Percentiles rank a stretch among this genome's conserved stretches.
phyloP scores from a whole-genome alignment of 2,329 filamentous ascomycete species.

The Tolypocladium inflatum region DNA sequence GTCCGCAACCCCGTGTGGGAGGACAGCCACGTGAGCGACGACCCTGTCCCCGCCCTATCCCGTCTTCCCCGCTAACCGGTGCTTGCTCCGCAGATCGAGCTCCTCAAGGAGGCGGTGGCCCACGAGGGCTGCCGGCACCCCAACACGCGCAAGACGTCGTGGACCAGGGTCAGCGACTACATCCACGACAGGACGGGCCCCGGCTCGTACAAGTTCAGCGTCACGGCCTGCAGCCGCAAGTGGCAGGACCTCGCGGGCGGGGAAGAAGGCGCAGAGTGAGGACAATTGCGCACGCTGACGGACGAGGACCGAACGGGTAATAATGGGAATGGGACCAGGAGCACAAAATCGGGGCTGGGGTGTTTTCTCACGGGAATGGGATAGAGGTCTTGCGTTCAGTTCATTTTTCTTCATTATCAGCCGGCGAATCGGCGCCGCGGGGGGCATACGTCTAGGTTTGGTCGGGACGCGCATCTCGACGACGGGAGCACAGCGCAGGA shows the following conservation, averaged over 20 bases:
- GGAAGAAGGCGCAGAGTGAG: neutral
- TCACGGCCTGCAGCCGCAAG: conserved; percentile 48
- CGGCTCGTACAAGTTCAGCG: conserved; percentile 50
- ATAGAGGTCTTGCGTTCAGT: neutral
- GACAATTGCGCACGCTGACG: neutral
- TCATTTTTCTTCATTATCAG: neutral
- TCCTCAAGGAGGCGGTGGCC: conserved; percentile 34
- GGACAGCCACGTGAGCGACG: neutral
- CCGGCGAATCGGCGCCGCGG: neutral
- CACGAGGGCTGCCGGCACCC: conserved; percentile 22
- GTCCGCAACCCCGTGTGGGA: conserved; percentile 3
- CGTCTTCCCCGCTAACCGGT: neutral
- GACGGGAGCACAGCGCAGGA: neutral
- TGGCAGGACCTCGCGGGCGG: conserved; percentile 36
- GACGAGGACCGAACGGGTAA: neutral
- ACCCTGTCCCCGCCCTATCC: no score
- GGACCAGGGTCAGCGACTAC: conserved; percentile 47
- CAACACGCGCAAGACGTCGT: conserved; percentile 33
- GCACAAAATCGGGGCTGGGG: neutral
- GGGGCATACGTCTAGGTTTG: neutral
- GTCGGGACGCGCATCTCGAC: neutral
- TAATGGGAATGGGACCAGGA: no score
- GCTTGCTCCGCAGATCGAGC: conserved; percentile 13
- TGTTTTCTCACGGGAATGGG: neutral
- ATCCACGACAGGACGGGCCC: conserved; percentile 33